A percentile compares a stretch with the other conserved stretches of the same genome.
phyloP scores from a whole-genome alignment of 2,329 filamentous ascomycete species.

The Rhinocladiella similis region DNA sequence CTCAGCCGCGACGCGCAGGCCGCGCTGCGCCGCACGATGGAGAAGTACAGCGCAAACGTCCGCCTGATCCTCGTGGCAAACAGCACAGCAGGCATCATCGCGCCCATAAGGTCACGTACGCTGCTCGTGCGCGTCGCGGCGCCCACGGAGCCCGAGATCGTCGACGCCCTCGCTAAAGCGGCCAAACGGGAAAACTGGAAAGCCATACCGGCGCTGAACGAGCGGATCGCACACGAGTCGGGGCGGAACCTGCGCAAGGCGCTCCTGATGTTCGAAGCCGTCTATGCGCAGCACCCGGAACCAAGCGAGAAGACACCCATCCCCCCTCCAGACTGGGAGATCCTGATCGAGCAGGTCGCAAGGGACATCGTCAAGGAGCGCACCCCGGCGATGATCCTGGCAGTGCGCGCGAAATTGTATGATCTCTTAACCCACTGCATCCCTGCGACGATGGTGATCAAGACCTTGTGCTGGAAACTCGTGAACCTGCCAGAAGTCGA shows the following conservation, averaged over 20 bases:
- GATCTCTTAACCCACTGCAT: slow-evolving; percentile 97
- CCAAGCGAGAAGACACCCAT: slow-evolving; percentile 73
- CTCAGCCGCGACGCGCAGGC: slow-evolving; percentile 93
- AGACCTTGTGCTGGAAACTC: slow-evolving; percentile 92
- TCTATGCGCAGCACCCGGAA: slow-evolving; percentile 82
- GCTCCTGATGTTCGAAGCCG: slow-evolving; percentile 93
- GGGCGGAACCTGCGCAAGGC: slow-evolving; percentile 87
- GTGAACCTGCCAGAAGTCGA: slow-evolving; percentile 71
- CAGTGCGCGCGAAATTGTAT: slow-evolving; percentile 92
- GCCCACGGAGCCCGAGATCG: slow-evolving; percentile 82
- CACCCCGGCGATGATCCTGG: slow-evolving; percentile 82
- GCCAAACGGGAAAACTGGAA: slow-evolving; percentile 83
- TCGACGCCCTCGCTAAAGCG: slow-evolving; percentile 66
- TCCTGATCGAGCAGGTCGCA: slow-evolving; percentile 84
- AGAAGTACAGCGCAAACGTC: slow-evolving; percentile 97
- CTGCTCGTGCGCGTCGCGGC: slow-evolving; percentile 89
- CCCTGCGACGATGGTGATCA: slow-evolving; percentile 88
- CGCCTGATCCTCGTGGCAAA: slow-evolving; percentile 90
- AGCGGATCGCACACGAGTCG: slow-evolving; percentile 84
- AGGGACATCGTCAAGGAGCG: slow-evolving; percentile 91
- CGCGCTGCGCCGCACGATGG: slow-evolving; percentile 92
- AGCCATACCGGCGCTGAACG: slow-evolving; percentile 72
- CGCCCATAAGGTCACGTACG: slow-evolving; percentile 91
- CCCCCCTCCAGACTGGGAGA: slow-evolving; percentile 95
- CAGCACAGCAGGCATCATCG: slow-evolving; percentile 97